These are phyloP conservation scores for Puya raimondii DNA, from an alignment of 176 grass and related monocot species.

Conservation along the genomic window DNA sequence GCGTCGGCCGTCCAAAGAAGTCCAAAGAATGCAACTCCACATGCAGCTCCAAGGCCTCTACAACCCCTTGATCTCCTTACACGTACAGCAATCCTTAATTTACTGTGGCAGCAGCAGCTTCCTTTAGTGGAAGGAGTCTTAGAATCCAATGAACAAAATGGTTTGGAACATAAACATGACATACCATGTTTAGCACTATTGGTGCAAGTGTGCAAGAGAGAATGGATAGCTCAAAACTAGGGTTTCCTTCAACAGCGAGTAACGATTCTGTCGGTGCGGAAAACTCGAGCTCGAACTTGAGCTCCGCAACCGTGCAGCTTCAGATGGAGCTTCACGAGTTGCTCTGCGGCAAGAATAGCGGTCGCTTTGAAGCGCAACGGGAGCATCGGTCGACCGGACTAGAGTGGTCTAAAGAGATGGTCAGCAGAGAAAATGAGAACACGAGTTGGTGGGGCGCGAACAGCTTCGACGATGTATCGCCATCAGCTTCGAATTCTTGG, in stretches of 20 bases:
- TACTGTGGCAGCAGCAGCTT: conserved; percentile 33
- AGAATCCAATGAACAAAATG: neutral
- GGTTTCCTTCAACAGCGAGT: conserved; percentile 3
- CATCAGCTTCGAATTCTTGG: neutral
- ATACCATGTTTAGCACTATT: neutral
- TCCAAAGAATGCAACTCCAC: conserved; percentile 90
- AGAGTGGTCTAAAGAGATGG: conserved; percentile 1
- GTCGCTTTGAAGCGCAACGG: neutral
- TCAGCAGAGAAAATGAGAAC: neutral
- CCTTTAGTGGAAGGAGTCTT: no score
- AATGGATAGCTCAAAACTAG: neutral
- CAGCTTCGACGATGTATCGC: neutral
- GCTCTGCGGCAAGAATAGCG: neutral
- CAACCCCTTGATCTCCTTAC: conserved; percentile 27
- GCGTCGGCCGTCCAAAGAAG: conserved; percentile 69
- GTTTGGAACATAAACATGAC: neutral
- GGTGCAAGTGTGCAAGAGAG: neutral
- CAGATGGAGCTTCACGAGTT: neutral
- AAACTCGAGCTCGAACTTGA: neutral
- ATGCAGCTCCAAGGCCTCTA: conserved; percentile 82
- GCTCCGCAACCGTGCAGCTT: neutral
- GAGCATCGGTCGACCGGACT: neutral
- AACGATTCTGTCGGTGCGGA: neutral
- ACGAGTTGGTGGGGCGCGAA: neutral
- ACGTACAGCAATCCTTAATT: neutral